A percentile compares a stretch with the other conserved stretches of the same genome.
Conservation (phyloP, 768 basidiomycete species). For the Goffeauzyma gilvescens region DNA sequence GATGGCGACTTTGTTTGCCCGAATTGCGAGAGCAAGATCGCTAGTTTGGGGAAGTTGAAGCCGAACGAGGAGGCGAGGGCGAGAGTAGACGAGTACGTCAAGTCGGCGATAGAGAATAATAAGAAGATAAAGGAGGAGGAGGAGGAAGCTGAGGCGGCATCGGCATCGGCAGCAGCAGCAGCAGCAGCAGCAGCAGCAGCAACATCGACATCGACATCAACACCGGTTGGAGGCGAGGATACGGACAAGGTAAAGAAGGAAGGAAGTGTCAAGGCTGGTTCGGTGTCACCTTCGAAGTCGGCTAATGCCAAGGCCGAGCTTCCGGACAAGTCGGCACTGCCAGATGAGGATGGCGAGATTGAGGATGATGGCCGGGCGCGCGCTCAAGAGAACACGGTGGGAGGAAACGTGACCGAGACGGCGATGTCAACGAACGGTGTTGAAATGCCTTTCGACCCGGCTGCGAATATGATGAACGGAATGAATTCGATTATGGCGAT, state of each 20-base stretch:
- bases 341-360: constrained; percentile 34
- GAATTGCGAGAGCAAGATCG: constrained; percentile 67
- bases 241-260: constrained; percentile 1
- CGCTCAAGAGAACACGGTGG: constrained; percentile 1
- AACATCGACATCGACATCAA: too few species aligned
- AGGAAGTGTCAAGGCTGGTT: neutral
- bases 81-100: constrained; percentile 63
- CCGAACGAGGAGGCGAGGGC: constrained; percentile 61
- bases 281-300: too few species aligned
- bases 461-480: constrained; percentile 4
- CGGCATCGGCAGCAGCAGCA: too few species aligned
- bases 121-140: constrained; percentile 48
- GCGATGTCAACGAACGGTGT: constrained; percentile 2
- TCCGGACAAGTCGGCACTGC: neutral
- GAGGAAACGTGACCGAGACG: too few species aligned
- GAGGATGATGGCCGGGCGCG: constrained; percentile 13
- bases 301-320: neutral
- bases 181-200: too few species aligned
- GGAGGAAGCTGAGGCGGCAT: constrained; percentile 39
- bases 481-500: constrained; percentile 10
- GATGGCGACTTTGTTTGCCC: constrained; percentile 93
- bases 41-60: constrained; percentile 68
- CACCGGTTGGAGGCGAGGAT: too few species aligned
- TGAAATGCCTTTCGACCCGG: constrained; percentile 7
- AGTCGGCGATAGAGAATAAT: constrained; percentile 35